Evolutionary conservation across 106 monocot genomes (phyloP), one percentile per base, ranked within the genome.

Genomic region (Phalaenopsis equestris): DNA sequence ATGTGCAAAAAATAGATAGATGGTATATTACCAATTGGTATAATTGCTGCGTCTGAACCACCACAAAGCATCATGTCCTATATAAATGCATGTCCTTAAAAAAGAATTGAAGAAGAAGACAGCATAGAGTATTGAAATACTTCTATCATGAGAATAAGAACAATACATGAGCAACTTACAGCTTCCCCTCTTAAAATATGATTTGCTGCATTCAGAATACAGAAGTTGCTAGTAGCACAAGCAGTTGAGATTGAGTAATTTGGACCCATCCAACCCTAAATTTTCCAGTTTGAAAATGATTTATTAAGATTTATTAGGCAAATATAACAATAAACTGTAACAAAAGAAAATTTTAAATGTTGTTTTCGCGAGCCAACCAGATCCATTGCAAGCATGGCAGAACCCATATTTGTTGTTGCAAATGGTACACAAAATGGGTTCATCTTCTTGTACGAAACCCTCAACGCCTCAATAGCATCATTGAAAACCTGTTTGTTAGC

Each of bases 11-110:
- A 30, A 68, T 68, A 80, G 70, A 80, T 8, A 41, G 1, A 48
- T 61, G 42, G 61, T 14, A 49, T 72, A 39, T 36, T 85, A 97
- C 96, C 96, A 49, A 97, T 97, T 55, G 96, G 96, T 82, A 97
- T 94, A 42, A 97, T 88, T 49, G 86, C 90, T 56, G 93, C 94
- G 89, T 97, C 96, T 70, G 96, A 97, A 57, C 96, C 96, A 86
- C 96, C 96, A 85, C 94, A 94, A 78, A 97, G 96, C 96, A 97
- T 97, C 74, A 97, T 81, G 82, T 97, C 88, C 96, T 97, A 82
- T 56, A 87, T 80, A 67, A 78, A 73, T 55, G 23, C 36, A 14
- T 41, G 36, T 42, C 43, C 46, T 24, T 3, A 80, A 24, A 48
- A 70, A 41, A 17, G 30, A 10, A 70, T 19, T 41, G 56, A n/a